Evolutionary conservation across 2,329 filamentous ascomycete species (phyloP), one percentile per base, ranked within the genome.

Genomic region (Diaporthe australafricana): DNA sequence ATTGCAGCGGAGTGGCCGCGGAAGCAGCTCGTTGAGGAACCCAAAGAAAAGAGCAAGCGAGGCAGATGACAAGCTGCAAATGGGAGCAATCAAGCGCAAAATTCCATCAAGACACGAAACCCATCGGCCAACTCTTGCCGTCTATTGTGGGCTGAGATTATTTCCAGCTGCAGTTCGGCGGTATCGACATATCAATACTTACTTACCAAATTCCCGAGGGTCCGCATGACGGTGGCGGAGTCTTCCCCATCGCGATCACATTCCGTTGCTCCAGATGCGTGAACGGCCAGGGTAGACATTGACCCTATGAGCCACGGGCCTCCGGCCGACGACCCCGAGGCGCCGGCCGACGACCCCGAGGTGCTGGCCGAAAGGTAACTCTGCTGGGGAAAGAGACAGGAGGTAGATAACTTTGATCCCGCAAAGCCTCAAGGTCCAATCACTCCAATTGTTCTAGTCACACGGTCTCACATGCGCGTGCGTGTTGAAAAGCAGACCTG

Each of bases 1-100:
- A 90, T 96, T 72, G 95, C 94, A 60, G 91, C 92, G 60, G 93
- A 96, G 76, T 99, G 96, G 96, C 96, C 96, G 2, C 91, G 93
- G 78, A 98, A 98, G 79, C 56, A 45, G 6, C 57, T 73, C 17
- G 52, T 73, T 11, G 72, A 73, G 17, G 70, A 73, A 8, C 30
- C 56, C 8, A 72, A 70, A 12, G 72, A 73, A 14, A 69, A 45
- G 47, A 62, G 40, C 5, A 72, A 70, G 16, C 65, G 57, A 45
- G 72, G 72, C 30, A 70, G 70, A 40, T 73, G 70, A 73, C 4
- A 16, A 11, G 30, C 42, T 1, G 4, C 17, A 32, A 40, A 35
- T 30, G 7, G 30, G 42, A 62, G 32, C 30, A 6, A 25, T 69
- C 35, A 40, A 38, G 9, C 16, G 6, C 35, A 11, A 38, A 50